Percentiles rank a stretch among this genome's conserved stretches.
Evolutionary conservation across 2,329 filamentous ascomycete genomes (phyloP).

Genomic region (Calonectria pauciramosa): DNA sequence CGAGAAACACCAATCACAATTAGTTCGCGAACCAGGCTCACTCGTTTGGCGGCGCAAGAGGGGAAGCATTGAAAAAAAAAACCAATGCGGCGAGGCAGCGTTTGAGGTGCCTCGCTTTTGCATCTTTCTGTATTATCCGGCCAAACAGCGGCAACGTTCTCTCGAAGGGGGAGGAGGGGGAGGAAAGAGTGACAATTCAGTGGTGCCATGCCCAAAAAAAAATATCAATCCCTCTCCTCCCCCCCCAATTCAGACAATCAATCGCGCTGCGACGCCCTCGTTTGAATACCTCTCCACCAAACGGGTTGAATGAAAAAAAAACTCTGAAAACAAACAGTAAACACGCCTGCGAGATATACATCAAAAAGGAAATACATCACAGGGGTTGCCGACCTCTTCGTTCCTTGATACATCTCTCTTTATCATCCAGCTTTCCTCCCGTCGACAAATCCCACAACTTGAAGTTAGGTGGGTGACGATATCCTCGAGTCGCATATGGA

Average conservation of each 20-base stretch:
- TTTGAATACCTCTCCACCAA: neutral
- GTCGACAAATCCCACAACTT: neutral
- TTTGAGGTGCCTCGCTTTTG: conserved; percentile 9
- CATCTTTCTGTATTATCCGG: conserved; percentile 8
- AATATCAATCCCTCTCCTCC: neutral
- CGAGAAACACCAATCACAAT: neutral
- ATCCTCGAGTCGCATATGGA: neutral
- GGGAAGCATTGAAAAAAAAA: neutral
- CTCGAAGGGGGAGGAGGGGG: neutral
- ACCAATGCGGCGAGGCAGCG: neutral
- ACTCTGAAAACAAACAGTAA: neutral
- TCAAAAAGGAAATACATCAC: neutral
- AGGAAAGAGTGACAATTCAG: conserved; percentile 3
- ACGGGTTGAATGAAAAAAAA: conserved; percentile 5
- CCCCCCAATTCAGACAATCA: neutral
- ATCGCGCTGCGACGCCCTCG: conserved; percentile 11
- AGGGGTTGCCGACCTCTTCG: neutral
- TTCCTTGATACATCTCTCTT: neutral
- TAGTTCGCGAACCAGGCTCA: conserved; percentile 2
- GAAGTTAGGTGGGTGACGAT: neutral
- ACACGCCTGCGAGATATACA: neutral
- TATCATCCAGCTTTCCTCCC: neutral
- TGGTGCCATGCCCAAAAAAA: neutral
- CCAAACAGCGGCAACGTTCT: neutral
- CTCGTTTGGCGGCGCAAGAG: neutral